Base-by-base conservation (phyloP, 352 stramenopile species). In the Phytophthora citricola region DNA sequence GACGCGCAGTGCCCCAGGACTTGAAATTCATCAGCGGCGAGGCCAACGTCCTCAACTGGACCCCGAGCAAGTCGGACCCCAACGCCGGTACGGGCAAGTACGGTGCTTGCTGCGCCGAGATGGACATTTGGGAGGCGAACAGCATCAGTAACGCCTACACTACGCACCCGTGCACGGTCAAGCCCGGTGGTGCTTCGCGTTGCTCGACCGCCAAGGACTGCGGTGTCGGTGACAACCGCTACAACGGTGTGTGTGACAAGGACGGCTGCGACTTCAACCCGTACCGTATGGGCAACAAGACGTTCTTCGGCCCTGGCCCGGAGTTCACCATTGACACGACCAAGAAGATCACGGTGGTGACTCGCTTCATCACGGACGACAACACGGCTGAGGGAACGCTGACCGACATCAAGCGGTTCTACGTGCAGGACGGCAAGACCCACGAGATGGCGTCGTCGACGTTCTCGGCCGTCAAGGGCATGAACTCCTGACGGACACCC, bases 1-100 rank as follows among this genome's bases (percentile, higher is more conserved):
- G 83, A 90, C 27, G 80, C 80, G 11, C 80, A 90, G 58, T 91
- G 78, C 32, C 74, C 0, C 58, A 71, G 17, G 76, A 88, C 51
- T 44, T 89, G 47, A 87, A 89, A 63, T 91, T 89, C 69, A 83
- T 91, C 50, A 66, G 77, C 26, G 83, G 83, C 32, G 76, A 85
- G 36, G 83, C 83, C 0, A 91, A 91, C 58, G 41, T 87, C 9
- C 44, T 83, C 10, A 63, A 81, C 47, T 90, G 77, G 81, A 63
- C 46, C 1, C 38, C 58, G 8, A 70, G 54, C 53, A 65, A 65
- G 46, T 32, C 32, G 7, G 73, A 86, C 36, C 15, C 27, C 39
- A 90, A 79, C 50, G 63, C 71, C 0, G 81, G 81, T 8, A 43
- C 43, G 9, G 69, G 71, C 20, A 70, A 63, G 29, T 86, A 79